Percentiles rank a stretch among this genome's conserved stretches.
phyloP scores from a whole-genome alignment of 768 basidiomycete genomes.

The Mrakia gelida region DNA sequence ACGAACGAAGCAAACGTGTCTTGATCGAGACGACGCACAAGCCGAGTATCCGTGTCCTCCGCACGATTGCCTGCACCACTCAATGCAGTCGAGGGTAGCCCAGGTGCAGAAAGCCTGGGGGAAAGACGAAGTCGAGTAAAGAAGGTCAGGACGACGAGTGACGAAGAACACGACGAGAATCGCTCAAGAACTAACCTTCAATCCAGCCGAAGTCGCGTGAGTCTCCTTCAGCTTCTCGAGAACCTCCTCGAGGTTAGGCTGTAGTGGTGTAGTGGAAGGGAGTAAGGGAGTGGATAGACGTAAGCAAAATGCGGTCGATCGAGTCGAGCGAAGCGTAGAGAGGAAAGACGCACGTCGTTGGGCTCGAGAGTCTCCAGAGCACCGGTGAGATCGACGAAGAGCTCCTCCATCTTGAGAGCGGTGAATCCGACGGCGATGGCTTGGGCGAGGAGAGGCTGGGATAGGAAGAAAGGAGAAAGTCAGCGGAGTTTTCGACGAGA shows the following conservation, averaged over 20 bases:
- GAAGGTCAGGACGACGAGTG: not conserved
- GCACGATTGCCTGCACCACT: slow-evolving; percentile 47
- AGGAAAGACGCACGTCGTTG: slow-evolving; percentile 31
- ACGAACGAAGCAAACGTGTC: not conserved
- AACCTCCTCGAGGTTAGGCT: slow-evolving; percentile 43
- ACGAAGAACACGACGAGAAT: not conserved
- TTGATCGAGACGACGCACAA: slow-evolving; percentile 26
- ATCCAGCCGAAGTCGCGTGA: slow-evolving; percentile 49
- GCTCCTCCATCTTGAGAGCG: slow-evolving; percentile 39
- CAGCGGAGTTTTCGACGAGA: too few relatives aligned
- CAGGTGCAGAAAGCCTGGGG: slow-evolving; percentile 48
- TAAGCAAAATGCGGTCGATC: slow-evolving; percentile 24
- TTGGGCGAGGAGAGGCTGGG: slow-evolving; percentile 44
- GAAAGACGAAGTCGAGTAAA: not conserved
- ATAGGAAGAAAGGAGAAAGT: not conserved
- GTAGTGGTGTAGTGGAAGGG: too few relatives aligned
- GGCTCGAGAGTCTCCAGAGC: slow-evolving; percentile 45
- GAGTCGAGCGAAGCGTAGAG: slow-evolving; percentile 29
- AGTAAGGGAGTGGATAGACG: too few relatives aligned
- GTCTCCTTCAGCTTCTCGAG: slow-evolving; percentile 50
- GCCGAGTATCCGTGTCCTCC: slow-evolving; percentile 50
- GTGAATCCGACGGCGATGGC: slow-evolving; percentile 46
- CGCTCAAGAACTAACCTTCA: slow-evolving; percentile 39
- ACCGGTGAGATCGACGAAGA: slow-evolving; percentile 35
- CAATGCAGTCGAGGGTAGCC: slow-evolving; percentile 49